phyloP scores from a whole-genome alignment of 345 rosid genomes.

The Physaria fendleri region DNA sequence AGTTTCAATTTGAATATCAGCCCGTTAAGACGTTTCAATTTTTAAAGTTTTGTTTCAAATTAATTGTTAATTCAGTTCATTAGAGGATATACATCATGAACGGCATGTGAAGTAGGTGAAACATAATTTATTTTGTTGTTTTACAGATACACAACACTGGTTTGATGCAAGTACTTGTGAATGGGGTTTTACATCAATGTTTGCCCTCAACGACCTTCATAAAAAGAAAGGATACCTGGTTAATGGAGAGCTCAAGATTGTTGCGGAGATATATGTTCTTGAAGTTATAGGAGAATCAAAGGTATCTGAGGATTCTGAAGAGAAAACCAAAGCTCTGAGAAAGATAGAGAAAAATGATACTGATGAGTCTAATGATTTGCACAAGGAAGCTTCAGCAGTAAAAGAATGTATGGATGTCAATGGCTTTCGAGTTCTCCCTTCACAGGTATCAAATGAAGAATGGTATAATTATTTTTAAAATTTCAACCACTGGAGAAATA shows the following conservation, averaged over 20 bases:
- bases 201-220: neutral
- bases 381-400: neutral
- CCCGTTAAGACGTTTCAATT: too few relatives aligned
- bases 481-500: neutral
- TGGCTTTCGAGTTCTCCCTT: constrained; percentile 14
- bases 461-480: neutral
- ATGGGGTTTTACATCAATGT: neutral
- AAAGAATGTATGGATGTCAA: constrained; percentile 12
- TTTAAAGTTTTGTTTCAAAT: too few relatives aligned
- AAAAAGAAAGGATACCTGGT: constrained; percentile 27
- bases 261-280: constrained; percentile 40
- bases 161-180: neutral
- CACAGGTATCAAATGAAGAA: neutral
- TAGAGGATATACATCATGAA: too few relatives aligned
- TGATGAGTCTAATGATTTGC: neutral
- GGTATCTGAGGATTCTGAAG: neutral
- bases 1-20: too few relatives aligned
- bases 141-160: neutral
- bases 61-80: too few relatives aligned
- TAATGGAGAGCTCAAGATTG: constrained; percentile 49
- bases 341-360: neutral
- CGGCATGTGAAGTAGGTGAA: neutral
- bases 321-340: neutral
- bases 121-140: neutral
- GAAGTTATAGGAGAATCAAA: neutral